These are phyloP conservation scores for Cardiospermum halicacabum DNA, from an alignment of 345 rosid genomes.

Conservation along the genomic window DNA sequence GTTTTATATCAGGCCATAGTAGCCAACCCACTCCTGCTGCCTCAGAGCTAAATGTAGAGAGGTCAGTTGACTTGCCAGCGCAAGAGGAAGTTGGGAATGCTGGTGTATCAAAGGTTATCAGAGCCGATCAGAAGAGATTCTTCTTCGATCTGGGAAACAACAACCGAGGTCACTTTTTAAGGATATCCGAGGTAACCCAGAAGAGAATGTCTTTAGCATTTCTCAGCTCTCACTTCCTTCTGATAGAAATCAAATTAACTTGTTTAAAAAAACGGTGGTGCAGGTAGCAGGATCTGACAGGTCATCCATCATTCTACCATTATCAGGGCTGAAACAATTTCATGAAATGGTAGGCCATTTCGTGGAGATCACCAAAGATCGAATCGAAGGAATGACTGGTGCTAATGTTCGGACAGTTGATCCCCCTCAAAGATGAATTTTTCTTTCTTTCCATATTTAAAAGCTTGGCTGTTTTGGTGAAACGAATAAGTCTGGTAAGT, in stretches of 20 bases:
- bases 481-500: conserved; percentile 18
- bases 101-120: conserved; percentile 73
- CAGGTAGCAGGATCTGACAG: conserved; percentile 97
- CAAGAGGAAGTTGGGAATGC: conserved; percentile 65
- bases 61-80: conserved; percentile 59
- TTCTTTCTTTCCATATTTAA: no score
- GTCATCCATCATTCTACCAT: conserved; percentile 91
- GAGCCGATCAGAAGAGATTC: conserved; percentile 92
- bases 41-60: conserved; percentile 66
- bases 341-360: conserved; percentile 91
- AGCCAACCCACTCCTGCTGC: conserved; percentile 62
- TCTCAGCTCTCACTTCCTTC: not conserved
- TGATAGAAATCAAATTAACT: not conserved
- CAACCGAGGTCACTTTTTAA: conserved; percentile 90
- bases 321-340: conserved; percentile 90
- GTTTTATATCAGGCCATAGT: conserved; percentile 92
- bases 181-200: conserved; percentile 79
- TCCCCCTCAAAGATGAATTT: conserved; percentile 79
- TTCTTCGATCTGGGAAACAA: conserved; percentile 96
- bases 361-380: conserved; percentile 91
- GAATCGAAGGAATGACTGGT: conserved; percentile 81
- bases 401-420: conserved; percentile 87
- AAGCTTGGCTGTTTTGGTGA: conserved; percentile 12
- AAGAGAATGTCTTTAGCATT: not conserved
- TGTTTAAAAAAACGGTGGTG: conserved; percentile 3